Percentiles rank a stretch among this genome's conserved stretches.
phyloP scores from a whole-genome alignment of 2,329 filamentous ascomycete genomes.

The Colletotrichum sp. region DNA sequence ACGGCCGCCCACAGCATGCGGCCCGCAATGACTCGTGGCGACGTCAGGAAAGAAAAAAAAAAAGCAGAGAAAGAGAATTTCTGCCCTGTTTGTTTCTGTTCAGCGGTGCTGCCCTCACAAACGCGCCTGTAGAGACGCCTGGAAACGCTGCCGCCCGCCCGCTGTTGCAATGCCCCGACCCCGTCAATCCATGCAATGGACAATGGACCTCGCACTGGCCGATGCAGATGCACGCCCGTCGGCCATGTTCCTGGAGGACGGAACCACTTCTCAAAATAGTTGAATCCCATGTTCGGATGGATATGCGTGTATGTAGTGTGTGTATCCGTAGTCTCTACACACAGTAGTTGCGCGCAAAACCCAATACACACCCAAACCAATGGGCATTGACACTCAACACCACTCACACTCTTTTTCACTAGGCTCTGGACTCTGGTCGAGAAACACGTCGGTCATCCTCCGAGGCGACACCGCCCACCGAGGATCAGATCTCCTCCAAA shows the following conservation, averaged over 20 bases:
- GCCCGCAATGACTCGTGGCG: slow-evolving; percentile 13
- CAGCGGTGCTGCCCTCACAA: neutral
- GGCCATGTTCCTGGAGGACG: slow-evolving; percentile 1
- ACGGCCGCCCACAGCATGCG: neutral
- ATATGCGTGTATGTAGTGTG: neutral
- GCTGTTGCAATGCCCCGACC: neutral
- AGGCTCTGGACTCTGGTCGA: neutral
- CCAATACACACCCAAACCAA: neutral
- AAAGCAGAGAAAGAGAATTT: neutral
- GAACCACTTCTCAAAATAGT: neutral
- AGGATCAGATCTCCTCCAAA: neutral
- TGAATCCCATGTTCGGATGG: neutral
- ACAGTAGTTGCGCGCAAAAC: neutral
- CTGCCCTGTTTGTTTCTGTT: neutral
- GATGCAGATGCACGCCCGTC: neutral
- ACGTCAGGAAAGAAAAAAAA: neutral
- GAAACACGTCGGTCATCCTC: slow-evolving; percentile 6
- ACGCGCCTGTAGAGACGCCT: neutral
- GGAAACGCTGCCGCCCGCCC: neutral
- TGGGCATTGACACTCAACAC: neutral
- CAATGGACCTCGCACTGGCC: neutral
- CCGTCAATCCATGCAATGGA: neutral
- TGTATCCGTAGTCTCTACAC: neutral
- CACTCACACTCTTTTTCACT: neutral
- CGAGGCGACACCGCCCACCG: neutral